phyloP scores from a whole-genome alignment of 768 basidiomycete species.

The Cystobasidium tubakii region DNA sequence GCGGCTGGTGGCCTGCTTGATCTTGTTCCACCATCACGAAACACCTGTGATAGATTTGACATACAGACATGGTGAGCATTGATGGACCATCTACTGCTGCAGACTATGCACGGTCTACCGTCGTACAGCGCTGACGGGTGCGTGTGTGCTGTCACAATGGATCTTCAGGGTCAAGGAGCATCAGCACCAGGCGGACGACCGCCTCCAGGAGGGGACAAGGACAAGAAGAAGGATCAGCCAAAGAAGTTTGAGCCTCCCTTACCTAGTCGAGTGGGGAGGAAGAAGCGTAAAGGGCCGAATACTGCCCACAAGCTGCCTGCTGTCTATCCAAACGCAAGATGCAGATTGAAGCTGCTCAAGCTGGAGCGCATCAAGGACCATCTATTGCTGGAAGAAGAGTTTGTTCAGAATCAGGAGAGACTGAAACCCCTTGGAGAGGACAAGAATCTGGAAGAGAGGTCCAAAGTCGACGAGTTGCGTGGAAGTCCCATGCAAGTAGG shows the following conservation, averaged over 20 bases:
- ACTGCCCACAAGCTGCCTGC: slow-evolving; percentile 37
- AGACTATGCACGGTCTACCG: neutral
- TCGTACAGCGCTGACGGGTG: neutral
- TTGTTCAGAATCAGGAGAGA: slow-evolving; percentile 83
- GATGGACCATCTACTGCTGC: neutral
- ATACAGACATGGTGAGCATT: neutral
- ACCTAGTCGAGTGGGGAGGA: slow-evolving; percentile 35
- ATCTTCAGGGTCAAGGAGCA: slow-evolving; percentile 30
- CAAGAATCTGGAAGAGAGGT: slow-evolving; percentile 94
- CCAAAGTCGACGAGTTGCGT: slow-evolving; percentile 85
- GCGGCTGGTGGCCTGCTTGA: neutral
- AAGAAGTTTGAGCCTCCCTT: slow-evolving; percentile 41
- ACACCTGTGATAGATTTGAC: neutral
- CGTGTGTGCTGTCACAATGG: neutral
- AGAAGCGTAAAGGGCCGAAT: slow-evolving; percentile 37
- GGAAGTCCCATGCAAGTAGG: slow-evolving; percentile 98
- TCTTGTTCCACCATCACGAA: neutral
- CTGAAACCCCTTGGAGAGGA: slow-evolving; percentile 69
- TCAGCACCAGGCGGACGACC: slow-evolving; percentile 29
- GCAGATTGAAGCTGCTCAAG: slow-evolving; percentile 89
- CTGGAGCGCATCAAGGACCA: slow-evolving; percentile 98
- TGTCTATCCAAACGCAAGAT: slow-evolving; percentile 73
- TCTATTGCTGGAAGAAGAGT: slow-evolving; percentile 82
- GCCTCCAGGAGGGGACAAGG: slow-evolving; percentile 33
- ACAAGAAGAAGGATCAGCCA: slow-evolving; percentile 38